Evolutionary conservation across 208 protist species (phyloP).

Genomic region (Balamuthia mandrillaris): DNA sequence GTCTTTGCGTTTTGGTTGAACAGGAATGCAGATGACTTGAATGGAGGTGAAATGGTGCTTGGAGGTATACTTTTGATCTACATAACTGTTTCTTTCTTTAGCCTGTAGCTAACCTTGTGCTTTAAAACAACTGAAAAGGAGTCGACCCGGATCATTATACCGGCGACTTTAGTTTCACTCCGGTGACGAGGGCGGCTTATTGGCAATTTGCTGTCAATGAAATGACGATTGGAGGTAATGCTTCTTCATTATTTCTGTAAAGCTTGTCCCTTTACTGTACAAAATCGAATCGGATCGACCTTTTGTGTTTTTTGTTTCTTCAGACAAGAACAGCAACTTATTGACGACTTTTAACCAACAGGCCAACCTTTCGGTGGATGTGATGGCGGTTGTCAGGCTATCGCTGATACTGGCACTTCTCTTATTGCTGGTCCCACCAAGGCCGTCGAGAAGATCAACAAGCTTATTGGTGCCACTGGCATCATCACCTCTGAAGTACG

Average conservation of each 20-base stretch:
- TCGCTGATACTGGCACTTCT: constrained; percentile 90
- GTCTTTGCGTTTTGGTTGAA: constrained; percentile 82
- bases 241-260: too few species aligned
- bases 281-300: too few species aligned
- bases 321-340: not conserved
- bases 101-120: too few species aligned
- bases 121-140: constrained; percentile 82
- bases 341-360: not conserved
- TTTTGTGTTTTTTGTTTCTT: too few species aligned
- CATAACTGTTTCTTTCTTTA: too few species aligned
- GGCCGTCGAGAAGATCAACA: constrained; percentile 48
- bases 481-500: constrained; percentile 39
- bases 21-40: constrained; percentile 43
- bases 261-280: too few species aligned
- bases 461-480: constrained; percentile 68
- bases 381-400: constrained; percentile 60
- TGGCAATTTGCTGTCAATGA: constrained; percentile 79
- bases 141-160: constrained; percentile 74
- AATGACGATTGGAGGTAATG: too few species aligned
- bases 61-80: too few species aligned
- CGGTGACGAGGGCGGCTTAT: constrained; percentile 82
- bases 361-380: too few species aligned
- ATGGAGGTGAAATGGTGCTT: too few species aligned
- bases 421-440: constrained; percentile 82
- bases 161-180: constrained; percentile 78